Base-by-base conservation (phyloP, 257 asterid species). In the Linderniella brevidens region DNA sequence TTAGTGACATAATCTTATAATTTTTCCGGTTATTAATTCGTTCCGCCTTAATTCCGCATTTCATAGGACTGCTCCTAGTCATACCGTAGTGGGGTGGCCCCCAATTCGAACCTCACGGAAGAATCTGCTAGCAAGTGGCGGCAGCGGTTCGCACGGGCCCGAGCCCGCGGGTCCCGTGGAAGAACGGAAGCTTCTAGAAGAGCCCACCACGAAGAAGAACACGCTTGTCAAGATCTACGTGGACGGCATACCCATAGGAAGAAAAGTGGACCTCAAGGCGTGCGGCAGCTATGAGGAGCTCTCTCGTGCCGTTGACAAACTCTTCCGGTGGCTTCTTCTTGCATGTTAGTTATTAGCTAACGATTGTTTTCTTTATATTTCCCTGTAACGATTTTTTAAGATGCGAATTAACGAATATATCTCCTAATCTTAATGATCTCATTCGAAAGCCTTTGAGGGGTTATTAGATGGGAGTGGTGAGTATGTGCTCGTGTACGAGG, bases 181-280 rank as follows among this genome's bases (percentile, higher is more conserved):
- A 69, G 76, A 61, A 56, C 19, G 12, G 48, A 32, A 9, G 41
- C 62, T 68, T 6, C 39, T 35, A 10, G 73, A 75, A 63, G 71
- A 39, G 15, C 40, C 54, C 63, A 61, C 63, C n/a, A n/a, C n/a
- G n/a, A n/a, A n/a, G 9, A 76, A 79, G 64, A 75, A 77, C 17
- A 52, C 63, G 70, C 77, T 86, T 65, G 96, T 86, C 49, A 86
- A 86, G 80, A 82, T 86, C 69, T 78, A 86, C 68, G 81, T 82
- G 94, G 96, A 86, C 57, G 96, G 96, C 20, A 59, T 86, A 47
- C 96, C 96, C 9, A 86, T 81, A 40, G 96, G 96, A 47, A 72
- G 96, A 36, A 86, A 86, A 68, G 83, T 86, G 50, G 84, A 86
- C 61, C 90, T 86, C 17, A 72, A 64, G 58, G 81, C 90, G 11